A percentile compares a stretch with the other conserved stretches of the same genome.
These are phyloP conservation scores for Stramenopiles sp. DNA, from an alignment of 352 stramenopile species.

Conservation along the genomic window DNA sequence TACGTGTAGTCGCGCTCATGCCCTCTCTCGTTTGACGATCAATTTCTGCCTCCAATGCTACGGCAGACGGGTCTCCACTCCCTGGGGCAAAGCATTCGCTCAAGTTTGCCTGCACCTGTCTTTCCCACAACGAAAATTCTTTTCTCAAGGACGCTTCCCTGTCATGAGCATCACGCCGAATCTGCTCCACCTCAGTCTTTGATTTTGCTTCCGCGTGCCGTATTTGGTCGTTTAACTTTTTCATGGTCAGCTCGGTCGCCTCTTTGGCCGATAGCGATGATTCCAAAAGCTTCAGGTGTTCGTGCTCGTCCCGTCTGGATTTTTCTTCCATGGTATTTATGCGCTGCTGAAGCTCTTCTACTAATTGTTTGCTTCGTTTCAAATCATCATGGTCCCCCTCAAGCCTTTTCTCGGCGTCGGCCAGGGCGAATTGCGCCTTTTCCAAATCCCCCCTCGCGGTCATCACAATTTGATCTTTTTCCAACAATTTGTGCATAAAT, in stretches of 20 bases:
- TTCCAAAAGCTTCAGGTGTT: background rate
- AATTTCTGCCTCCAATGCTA: slow-evolving; percentile 3
- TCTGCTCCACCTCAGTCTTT: background rate
- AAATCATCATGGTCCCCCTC: background rate
- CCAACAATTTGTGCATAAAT: background rate
- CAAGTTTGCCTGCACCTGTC: background rate
- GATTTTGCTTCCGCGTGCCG: background rate
- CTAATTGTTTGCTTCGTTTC: background rate
- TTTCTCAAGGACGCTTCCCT: background rate
- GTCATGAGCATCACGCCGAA: background rate
- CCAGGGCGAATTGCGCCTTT: background rate
- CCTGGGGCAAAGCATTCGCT: background rate
- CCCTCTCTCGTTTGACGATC: background rate
- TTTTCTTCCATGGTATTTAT: background rate
- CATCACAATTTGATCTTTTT: background rate
- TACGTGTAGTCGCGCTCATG: background rate
- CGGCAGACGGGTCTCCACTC: background rate
- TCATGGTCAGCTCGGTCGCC: background rate
- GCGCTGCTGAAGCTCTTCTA: background rate
- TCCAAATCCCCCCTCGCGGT: background rate
- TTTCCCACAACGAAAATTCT: background rate
- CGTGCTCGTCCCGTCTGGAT: background rate
- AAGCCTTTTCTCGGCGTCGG: background rate
- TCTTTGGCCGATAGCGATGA: background rate
- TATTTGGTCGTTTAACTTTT: background rate